Percentiles rank a stretch among this genome's conserved stretches.
phyloP scores from a whole-genome alignment of 306 rosid species.

The Glycine latifolia region DNA sequence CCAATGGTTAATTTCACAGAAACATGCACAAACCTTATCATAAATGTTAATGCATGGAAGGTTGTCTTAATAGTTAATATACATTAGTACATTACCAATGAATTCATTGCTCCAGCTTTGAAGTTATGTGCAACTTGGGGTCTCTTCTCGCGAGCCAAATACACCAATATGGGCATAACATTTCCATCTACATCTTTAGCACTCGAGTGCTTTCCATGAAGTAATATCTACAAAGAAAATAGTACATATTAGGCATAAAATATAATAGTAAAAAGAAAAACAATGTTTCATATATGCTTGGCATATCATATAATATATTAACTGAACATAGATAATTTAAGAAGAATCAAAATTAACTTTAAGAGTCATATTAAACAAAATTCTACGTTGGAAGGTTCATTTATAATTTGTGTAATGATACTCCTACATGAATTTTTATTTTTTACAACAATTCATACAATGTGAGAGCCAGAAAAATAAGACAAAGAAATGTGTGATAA shows the following conservation, averaged over 20 bases:
- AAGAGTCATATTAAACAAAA: too few species aligned
- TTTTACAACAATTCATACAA: too few species aligned
- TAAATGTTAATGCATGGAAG: not conserved
- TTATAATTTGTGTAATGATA: too few species aligned
- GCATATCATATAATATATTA: not conserved
- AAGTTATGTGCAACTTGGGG: slow-evolving; percentile 74
- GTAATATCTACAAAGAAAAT: slow-evolving; percentile 57
- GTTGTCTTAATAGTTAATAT: not conserved
- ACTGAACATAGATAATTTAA: not conserved
- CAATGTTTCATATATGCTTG: not conserved
- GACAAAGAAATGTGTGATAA: too few species aligned
- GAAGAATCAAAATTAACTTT: not conserved
- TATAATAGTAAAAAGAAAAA: not conserved
- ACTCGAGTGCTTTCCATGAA: slow-evolving; percentile 62
- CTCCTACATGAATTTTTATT: too few species aligned
- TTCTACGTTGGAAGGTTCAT: too few species aligned
- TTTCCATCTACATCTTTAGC: slow-evolving; percentile 63
- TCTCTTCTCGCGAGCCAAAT: slow-evolving; percentile 89
- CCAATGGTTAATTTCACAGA: not conserved
- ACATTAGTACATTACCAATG: slow-evolving; percentile 59
- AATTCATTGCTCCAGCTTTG: slow-evolving; percentile 96
- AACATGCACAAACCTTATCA: not conserved
- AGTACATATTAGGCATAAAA: not conserved
- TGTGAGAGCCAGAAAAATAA: too few species aligned
- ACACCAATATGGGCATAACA: slow-evolving; percentile 73